Conservation (phyloP, 2,329 filamentous ascomycete species). For the Fusarium liriodendri region DNA sequence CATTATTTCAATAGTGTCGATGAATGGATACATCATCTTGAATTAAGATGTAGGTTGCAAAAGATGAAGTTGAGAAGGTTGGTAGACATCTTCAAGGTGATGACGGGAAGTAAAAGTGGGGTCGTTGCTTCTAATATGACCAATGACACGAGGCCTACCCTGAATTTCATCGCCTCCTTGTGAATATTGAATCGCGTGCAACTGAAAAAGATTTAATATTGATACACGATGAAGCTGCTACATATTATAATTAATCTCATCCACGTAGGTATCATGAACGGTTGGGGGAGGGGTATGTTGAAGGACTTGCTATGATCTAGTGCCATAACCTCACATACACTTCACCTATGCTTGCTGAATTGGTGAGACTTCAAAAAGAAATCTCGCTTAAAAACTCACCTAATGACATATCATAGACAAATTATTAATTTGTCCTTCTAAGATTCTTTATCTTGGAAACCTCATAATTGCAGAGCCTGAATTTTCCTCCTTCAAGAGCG, state of each 20-base stretch:
- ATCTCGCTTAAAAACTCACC: background rate
- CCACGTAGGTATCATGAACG: accelerated
- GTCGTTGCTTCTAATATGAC: conserved; percentile 47
- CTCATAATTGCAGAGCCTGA: background rate
- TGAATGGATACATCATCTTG: background rate
- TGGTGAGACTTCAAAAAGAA: background rate
- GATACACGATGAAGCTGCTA: background rate
- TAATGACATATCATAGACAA: background rate
- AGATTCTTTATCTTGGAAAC: background rate
- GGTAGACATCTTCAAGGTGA: background rate
- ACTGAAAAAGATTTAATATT: background rate
- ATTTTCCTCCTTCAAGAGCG: background rate
- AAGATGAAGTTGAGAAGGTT: background rate
- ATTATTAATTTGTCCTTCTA: background rate
- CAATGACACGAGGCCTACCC: conserved; percentile 31
- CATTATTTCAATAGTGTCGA: background rate
- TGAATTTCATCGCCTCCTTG: background rate
- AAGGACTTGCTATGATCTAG: background rate
- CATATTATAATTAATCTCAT: background rate
- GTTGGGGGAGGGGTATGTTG: background rate
- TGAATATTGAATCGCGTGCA: background rate
- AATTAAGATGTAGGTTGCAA: background rate
- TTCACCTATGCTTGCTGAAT: too few relatives aligned
- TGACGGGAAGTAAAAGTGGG: conserved; percentile 19
- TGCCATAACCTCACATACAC: background rate